phyloP scores from a whole-genome alignment of 345 rosid species.

The Euphorbia peplus region DNA sequence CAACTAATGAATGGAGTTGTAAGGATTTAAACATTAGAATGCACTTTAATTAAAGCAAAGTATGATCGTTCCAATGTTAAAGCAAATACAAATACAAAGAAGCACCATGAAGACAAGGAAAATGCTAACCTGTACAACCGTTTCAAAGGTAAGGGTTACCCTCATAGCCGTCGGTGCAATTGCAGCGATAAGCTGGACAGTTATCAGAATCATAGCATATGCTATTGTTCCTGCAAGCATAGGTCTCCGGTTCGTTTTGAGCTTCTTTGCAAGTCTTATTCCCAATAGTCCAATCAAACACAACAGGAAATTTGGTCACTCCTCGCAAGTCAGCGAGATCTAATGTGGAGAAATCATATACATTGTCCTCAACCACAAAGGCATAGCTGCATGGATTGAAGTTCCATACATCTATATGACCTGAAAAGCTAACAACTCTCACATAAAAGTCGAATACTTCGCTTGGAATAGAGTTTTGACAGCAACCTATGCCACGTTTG shows the following conservation, averaged over 20 bases:
- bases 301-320: not conserved
- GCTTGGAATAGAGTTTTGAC: slow-evolving; percentile 26
- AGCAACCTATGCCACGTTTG: slow-evolving; percentile 34
- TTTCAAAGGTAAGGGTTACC: slow-evolving; percentile 4
- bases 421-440: fast-evolving
- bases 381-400: slow-evolving; percentile 38
- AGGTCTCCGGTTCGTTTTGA: not conserved
- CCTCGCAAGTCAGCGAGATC: not conserved
- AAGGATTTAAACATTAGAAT: no score
- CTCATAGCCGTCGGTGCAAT: slow-evolving; percentile 13
- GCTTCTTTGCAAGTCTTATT: not conserved
- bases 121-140: not conserved
- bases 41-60: no score
- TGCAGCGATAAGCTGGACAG: slow-evolving; percentile 25
- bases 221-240: slow-evolving; percentile 18
- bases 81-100: no score
- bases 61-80: not conserved
- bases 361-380: slow-evolving; percentile 8
- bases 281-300: slow-evolving; percentile 29
- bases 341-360: slow-evolving; percentile 17
- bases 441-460: not conserved
- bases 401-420: not conserved
- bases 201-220: not conserved
- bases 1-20: no score
- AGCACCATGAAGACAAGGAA: not conserved